Percentiles rank a stretch among this genome's conserved stretches.
Evolutionary conservation across 495 filamentous ascomycete genomes (phyloP).

Genomic region (Baudoinia panamericana): DNA sequence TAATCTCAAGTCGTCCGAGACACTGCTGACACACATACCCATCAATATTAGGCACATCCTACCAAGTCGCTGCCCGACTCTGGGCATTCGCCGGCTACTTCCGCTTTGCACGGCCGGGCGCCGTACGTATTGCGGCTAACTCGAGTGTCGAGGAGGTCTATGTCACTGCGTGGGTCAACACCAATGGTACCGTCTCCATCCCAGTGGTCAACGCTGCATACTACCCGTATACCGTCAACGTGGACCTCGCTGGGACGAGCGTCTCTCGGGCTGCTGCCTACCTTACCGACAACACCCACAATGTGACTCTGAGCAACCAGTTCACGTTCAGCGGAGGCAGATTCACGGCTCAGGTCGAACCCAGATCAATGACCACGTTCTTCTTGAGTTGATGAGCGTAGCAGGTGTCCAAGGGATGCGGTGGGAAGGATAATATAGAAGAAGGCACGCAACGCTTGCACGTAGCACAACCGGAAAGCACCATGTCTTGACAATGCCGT

Average conservation of each 20-base stretch:
- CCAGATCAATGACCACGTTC: constrained; percentile 16
- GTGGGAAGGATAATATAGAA: too few species aligned
- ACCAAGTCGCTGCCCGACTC: constrained; percentile 15
- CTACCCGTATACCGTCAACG: constrained; percentile 14
- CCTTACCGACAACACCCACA: constrained; percentile 19
- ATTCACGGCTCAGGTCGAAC: constrained; percentile 13
- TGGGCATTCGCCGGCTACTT: constrained; percentile 20
- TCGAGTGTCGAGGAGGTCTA: constrained; percentile 13
- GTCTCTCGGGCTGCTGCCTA: constrained; percentile 12
- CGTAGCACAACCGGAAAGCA: too few species aligned
- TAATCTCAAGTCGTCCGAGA: too few species aligned
- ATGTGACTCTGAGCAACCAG: constrained; percentile 9
- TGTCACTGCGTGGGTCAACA: constrained; percentile 17
- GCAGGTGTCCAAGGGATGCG: too few species aligned
- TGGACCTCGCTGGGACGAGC: constrained; percentile 8
- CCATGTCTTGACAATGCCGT: too few species aligned
- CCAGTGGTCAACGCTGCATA: constrained; percentile 19
- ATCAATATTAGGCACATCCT: too few species aligned
- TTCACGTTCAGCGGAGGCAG: constrained; percentile 3
- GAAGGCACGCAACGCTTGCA: too few species aligned
- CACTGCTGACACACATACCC: too few species aligned
- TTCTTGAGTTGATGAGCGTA: too few species aligned
- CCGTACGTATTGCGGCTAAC: constrained; percentile 10
- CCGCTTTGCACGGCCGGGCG: constrained; percentile 18
- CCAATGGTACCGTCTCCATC: constrained; percentile 18